These are phyloP conservation scores for Ceratocystis ficicola DNA, from an alignment of 2,329 filamentous ascomycete species.

Conservation along the genomic window DNA sequence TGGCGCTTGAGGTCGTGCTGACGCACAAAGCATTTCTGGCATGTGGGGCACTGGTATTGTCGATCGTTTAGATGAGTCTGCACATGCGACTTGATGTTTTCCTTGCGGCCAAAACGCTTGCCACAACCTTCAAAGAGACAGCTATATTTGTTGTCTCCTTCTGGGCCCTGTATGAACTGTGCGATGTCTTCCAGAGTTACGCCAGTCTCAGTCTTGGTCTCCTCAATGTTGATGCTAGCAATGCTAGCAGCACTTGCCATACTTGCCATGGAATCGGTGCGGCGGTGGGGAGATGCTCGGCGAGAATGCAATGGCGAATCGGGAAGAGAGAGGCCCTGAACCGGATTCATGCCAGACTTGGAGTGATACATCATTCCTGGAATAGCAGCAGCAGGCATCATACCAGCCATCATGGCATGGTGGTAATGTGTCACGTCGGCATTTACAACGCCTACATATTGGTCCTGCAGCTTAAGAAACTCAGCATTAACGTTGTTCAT, in stretches of 20 bases:
- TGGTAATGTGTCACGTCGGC: conserved; percentile 20
- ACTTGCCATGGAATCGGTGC: conserved; percentile 49
- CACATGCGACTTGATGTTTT: conserved; percentile 97
- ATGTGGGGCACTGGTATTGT: conserved; percentile 87
- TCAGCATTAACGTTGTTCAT: conserved; percentile 39
- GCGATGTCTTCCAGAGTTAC: conserved; percentile 77
- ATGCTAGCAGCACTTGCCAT: conserved; percentile 48
- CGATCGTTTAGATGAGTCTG: conserved; percentile 95
- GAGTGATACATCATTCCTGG: conserved; percentile 18
- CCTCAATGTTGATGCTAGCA: conserved; percentile 51
- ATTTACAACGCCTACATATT: conserved; percentile 13
- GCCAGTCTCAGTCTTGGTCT: conserved; percentile 63
- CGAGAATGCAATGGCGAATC: not conserved
- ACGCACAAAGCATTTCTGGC: conserved; percentile 89
- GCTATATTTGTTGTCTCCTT: conserved; percentile 66
- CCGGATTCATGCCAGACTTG: not conserved
- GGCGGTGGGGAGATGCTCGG: conserved; percentile 34
- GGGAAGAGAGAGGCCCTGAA: conserved; percentile 6
- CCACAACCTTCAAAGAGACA: conserved; percentile 68
- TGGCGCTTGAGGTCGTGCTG: conserved; percentile 96
- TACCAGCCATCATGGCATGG: conserved; percentile 19
- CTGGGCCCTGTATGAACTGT: conserved; percentile 59
- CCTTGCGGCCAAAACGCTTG: conserved; percentile 89
- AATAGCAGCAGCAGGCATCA: conserved; percentile 17
- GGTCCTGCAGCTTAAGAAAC: conserved; percentile 32